Evolutionary conservation across 1,284 basidiomycete species (phyloP), one percentile per base, ranked within the genome.

Genomic region (Xerocomus amazonicus): DNA sequence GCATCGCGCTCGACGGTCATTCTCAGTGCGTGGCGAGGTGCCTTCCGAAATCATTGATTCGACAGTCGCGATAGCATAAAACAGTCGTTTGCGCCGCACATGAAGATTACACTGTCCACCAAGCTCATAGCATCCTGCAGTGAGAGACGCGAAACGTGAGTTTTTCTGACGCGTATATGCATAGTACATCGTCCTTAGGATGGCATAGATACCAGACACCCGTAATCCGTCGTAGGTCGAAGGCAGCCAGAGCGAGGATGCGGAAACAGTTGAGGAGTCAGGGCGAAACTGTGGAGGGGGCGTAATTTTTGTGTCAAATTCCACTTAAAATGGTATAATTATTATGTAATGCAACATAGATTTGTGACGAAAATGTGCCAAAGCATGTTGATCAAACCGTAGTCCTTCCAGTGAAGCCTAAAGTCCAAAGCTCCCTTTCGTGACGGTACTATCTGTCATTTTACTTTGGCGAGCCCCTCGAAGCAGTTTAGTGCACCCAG

Each of bases 61-160:
- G 27, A 43, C 19, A 23, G 23, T 31, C 6, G 37, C 26, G 19
- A 13, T 51, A 90, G 90, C 55, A 69, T 81, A 8, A 79, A 79
- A 54, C 78, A 81, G 63, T 76, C 75, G 6, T 80, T 83, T 58
- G 79, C 78, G 2, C 84, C 89, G 0, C 90, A 81, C 57, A 86
- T 93, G 79, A 79, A 78, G 55, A 75, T 92, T 53, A 91, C 83
- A 0, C 70, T 93, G 0, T 83, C 79, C 14, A 71, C 73, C 26
- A 61, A 59, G 39, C 73, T 78, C 33, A 62, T 86, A 2, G 73
- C 74, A 3, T 68, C 75, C 16, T 77, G 36, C 65, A 60, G 26
- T 54, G 62, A 27, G 57, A 62, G 31, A 70, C 47, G 74, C 7
- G 75, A 76, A 38, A 87, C 81, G 85, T 87, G 62, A 59, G 80